Percentiles rank a stretch among this genome's conserved stretches.
phyloP scores from a whole-genome alignment of 1,139 yeast genomes.

The Wickerhamiella pararugosa region DNA sequence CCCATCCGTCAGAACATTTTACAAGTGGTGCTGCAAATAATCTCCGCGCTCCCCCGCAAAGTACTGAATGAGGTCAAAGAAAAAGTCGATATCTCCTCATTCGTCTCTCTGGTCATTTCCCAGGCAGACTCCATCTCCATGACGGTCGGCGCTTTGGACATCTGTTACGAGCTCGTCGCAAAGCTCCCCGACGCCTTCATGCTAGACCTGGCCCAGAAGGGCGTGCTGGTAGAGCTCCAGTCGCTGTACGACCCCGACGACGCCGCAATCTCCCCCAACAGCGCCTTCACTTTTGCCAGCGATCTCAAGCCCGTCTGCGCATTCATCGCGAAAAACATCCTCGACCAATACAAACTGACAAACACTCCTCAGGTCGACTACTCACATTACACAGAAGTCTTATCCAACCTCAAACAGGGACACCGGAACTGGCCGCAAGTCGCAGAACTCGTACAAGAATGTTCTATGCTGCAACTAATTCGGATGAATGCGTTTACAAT shows the following conservation, averaged over 20 bases:
- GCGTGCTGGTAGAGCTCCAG: constrained; percentile 42
- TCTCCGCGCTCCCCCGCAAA: constrained; percentile 21
- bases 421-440: constrained; percentile 1
- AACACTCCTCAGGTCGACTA: background rate
- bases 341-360: background rate
- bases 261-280: background rate
- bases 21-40: constrained; percentile 41
- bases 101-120: constrained; percentile 58
- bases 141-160: constrained; percentile 39
- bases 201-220: constrained; percentile 51
- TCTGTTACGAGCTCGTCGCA: constrained; percentile 33
- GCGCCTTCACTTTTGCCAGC: constrained; percentile 4
- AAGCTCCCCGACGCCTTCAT: constrained; percentile 34
- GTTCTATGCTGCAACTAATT: constrained; percentile 10
- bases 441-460: constrained; percentile 1
- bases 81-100: constrained; percentile 23
- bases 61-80: constrained; percentile 17
- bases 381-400: background rate
- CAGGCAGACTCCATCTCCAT: constrained; percentile 32
- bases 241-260: background rate
- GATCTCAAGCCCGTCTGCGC: constrained; percentile 9
- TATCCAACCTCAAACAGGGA: background rate
- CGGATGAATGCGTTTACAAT: constrained; percentile 10
- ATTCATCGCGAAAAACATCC: constrained; percentile 4
- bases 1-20: constrained; percentile 48